A percentile compares a stretch with the other conserved stretches of the same genome.
Evolutionary conservation across 192 early-diverging fungal genomes (phyloP).

Genomic region (Irineochytrium annulatum): DNA sequence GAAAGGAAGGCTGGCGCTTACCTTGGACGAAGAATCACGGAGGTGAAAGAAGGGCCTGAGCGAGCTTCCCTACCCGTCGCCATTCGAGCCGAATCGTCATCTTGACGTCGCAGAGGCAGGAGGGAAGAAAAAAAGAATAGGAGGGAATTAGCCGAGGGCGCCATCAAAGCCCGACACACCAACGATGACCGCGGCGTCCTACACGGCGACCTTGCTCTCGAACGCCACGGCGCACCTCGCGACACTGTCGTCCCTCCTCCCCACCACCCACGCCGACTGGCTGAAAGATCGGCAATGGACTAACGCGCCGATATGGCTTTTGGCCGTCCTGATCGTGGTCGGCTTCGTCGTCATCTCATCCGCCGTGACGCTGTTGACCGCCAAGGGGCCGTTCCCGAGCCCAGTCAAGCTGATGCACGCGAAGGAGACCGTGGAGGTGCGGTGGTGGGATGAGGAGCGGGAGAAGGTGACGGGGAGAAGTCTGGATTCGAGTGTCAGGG

Average conservation of each 20-base stretch:
- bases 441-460: not conserved
- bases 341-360: not conserved
- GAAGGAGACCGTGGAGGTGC: constrained; percentile 6
- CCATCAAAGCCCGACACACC: too few relatives aligned
- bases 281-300: not conserved
- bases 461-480: not conserved
- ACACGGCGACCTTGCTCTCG: not conserved
- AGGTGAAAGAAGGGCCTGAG: too few relatives aligned
- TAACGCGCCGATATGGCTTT: not conserved
- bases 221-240: not conserved
- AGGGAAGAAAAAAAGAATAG: too few relatives aligned
- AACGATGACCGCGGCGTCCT: not conserved
- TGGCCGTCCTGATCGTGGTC: not conserved
- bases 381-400: constrained; percentile 7
- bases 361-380: not conserved
- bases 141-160: too few relatives aligned
- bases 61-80: too few relatives aligned
- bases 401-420: constrained; percentile 14
- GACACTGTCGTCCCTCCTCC: constrained; percentile 1
- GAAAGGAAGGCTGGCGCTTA: too few relatives aligned
- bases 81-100: too few relatives aligned
- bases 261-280: not conserved
- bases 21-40: too few relatives aligned
- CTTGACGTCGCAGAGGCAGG: too few relatives aligned
- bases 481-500: constrained; percentile 8